Percentiles rank a stretch among this genome's conserved stretches.
phyloP scores from a whole-genome alignment of 2,329 filamentous ascomycete species.

The Diaporthe eres region DNA sequence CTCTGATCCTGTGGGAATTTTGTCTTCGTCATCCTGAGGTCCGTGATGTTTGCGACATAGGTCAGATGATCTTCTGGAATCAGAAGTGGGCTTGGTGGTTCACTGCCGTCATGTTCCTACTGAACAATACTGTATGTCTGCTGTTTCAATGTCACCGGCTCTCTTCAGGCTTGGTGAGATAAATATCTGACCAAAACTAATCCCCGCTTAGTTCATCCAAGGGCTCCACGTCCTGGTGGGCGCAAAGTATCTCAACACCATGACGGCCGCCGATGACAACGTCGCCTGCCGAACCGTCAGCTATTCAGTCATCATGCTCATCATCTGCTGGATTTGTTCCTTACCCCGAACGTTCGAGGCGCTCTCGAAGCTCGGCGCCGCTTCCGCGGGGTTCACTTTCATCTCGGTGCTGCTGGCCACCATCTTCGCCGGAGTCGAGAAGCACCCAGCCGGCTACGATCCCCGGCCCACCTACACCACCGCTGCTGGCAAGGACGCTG shows the following conservation, averaged over 20 bases:
- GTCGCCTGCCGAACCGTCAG: constrained; percentile 81
- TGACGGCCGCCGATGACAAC: constrained; percentile 76
- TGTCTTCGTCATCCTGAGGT: constrained; percentile 92
- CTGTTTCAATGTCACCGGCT: too few relatives aligned
- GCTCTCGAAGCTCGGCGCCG: constrained; percentile 83
- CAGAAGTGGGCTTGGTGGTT: constrained; percentile 79
- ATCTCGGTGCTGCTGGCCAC: constrained; percentile 87
- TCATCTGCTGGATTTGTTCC: constrained; percentile 84
- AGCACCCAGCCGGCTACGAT: constrained; percentile 78
- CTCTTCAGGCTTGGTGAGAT: not conserved
- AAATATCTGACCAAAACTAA: not conserved
- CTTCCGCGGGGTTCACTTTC: constrained; percentile 90
- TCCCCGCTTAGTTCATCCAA: constrained; percentile 33
- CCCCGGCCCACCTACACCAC: constrained; percentile 57
- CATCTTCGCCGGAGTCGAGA: constrained; percentile 84
- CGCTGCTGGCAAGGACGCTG: constrained; percentile 46
- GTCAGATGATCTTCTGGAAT: constrained; percentile 94
- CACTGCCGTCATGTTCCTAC: constrained; percentile 87
- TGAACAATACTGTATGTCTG: constrained; percentile 81
- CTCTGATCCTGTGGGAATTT: constrained; percentile 78
- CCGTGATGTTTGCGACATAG: constrained; percentile 93
- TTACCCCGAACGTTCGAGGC: constrained; percentile 88
- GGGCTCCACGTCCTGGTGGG: constrained; percentile 87
- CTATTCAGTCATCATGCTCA: constrained; percentile 80
- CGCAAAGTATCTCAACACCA: constrained; percentile 91